Conservation (phyloP, 129 eudicot species). For the Lactuca sativa region DNA sequence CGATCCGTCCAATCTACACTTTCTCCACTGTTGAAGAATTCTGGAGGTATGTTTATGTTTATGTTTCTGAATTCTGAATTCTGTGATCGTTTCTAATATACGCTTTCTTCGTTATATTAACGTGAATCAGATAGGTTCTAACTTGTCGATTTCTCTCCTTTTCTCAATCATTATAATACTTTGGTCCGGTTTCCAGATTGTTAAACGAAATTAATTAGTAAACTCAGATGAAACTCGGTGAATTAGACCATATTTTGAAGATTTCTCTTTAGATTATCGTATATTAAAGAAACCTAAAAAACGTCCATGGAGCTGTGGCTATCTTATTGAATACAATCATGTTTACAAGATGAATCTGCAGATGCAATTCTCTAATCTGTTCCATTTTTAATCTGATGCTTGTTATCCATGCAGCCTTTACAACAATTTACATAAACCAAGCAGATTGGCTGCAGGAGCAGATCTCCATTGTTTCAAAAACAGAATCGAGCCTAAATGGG, state of each 20-base stretch:
- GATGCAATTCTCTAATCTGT: neutral
- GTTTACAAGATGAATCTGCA: neutral
- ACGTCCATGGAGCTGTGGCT: neutral
- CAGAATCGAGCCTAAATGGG: constrained; percentile 91
- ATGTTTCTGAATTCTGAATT: neutral
- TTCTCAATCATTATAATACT: neutral
- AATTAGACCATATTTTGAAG: neutral
- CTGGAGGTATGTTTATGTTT: constrained; percentile 54
- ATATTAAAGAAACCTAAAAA: no score
- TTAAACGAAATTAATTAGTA: neutral
- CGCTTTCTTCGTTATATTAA: neutral
- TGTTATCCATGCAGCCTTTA: constrained; percentile 56
- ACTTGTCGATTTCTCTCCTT: neutral
- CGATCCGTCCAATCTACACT: constrained; percentile 75
- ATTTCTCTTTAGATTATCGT: no score
- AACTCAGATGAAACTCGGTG: neutral
- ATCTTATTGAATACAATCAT: neutral
- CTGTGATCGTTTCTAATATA: neutral
- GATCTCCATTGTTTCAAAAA: constrained; percentile 87
- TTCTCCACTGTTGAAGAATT: constrained; percentile 85
- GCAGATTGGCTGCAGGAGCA: constrained; percentile 68
- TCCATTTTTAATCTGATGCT: neutral
- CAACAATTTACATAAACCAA: constrained; percentile 78
- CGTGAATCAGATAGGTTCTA: neutral
- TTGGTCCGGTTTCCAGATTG: neutral